These are phyloP conservation scores for Chlorella vulgaris DNA, from an alignment of 139 green algal species.

Conservation along the genomic window DNA sequence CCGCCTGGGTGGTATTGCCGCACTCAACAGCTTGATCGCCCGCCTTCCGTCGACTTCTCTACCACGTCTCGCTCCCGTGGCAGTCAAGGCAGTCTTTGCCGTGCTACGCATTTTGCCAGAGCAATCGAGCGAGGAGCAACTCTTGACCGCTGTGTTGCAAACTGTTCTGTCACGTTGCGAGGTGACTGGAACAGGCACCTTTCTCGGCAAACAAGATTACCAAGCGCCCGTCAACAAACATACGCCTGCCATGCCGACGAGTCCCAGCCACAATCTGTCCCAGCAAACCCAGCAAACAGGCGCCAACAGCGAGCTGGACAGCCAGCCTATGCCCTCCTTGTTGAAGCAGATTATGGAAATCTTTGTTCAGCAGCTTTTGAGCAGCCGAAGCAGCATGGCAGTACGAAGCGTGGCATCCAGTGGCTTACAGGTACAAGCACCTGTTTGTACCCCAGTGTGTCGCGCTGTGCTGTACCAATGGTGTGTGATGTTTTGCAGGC, in stretches of 20 bases:
- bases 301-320: background rate
- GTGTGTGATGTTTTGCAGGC: background rate
- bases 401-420: background rate
- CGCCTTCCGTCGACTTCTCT: slow-evolving; percentile 60
- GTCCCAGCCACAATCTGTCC: no score
- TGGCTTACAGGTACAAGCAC: slow-evolving; percentile 9
- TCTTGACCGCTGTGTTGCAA: background rate
- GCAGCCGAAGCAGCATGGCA: slow-evolving; percentile 22
- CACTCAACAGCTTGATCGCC: slow-evolving; percentile 46
- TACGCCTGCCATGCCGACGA: no score
- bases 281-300: background rate
- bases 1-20: slow-evolving; percentile 79
- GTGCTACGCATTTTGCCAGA: slow-evolving; percentile 79
- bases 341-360: slow-evolving; percentile 18
- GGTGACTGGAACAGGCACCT: background rate
- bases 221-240: no score
- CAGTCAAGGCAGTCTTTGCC: slow-evolving; percentile 69
- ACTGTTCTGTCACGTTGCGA: background rate
- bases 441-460: slow-evolving; percentile 48
- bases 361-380: slow-evolving; percentile 25
- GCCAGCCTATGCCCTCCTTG: background rate
- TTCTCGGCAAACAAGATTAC: no score
- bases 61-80: slow-evolving; percentile 37
- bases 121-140: slow-evolving; percentile 47
- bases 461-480: background rate